Base-by-base conservation (phyloP, 257 asterid genomes). In the Nicotiana sylvestris region DNA sequence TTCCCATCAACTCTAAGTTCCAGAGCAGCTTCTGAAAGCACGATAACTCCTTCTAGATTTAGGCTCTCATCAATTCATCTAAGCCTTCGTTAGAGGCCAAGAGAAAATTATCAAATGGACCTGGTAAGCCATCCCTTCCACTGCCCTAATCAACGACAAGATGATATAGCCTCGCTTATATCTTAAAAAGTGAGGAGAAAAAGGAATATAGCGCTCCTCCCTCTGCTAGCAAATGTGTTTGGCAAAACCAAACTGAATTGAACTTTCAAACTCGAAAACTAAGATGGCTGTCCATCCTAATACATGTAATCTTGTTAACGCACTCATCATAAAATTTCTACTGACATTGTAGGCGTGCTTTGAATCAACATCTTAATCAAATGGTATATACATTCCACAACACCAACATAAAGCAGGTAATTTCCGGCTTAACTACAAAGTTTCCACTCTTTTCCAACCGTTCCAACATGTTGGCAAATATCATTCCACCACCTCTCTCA, bases 111-210 rank as follows among this genome's bases (percentile, higher is more conserved):
- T n/a, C 25, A 18, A 39, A 69, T 37, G 9, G 30, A 69, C 33
- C 33, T 39, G 78, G 18, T 39, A n/a, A 69, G 12, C 49, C 58
- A 43, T 21, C 35, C 33, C 60, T 43, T 43, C 78, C 78, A 70
- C 78, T 70, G 78, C 78, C 78, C 60, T 43, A 69, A 70, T 43
- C 78, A 43, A 43, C 6, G 39, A 55, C 78, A 69, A 27, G 46
- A 39, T 39, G 57, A 69, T 43, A 43, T 43, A 43, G 12, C 32
- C 17, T 37, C n/a, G 4, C 77, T 69, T 37, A 17, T 10, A 37
- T 37, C 39, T 69, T 2, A 37, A 69, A 18, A 68, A 68, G 56
- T 18, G 32, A 18, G 55, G 77, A 69, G 56, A 69, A 69, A 69
- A 46, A 3, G 27, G 37, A 67, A 17, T 17, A 67, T 17, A 15